Base-by-base conservation (phyloP, 768 basidiomycete genomes). In the Postia placenta region DNA sequence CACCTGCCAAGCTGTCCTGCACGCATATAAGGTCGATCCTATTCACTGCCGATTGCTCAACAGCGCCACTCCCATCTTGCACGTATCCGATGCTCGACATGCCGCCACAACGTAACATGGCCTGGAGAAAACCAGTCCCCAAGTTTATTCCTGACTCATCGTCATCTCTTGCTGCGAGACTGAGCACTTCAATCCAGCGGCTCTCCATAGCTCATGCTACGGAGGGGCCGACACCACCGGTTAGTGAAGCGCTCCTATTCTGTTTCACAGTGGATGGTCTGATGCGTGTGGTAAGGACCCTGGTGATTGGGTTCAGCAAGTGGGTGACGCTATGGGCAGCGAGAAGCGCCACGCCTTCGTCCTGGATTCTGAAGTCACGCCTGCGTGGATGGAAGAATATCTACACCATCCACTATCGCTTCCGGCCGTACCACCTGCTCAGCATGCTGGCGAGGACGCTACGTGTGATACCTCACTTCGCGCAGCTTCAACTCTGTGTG, bases 91-190 rank as follows among this genome's bases (percentile, higher is more conserved):
- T 39, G 20, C 38, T 28, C 20, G 39, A 38, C 24, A 51, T 55
- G 36, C 45, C 46, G 37, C 46, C 48, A 15, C 52, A 36, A 27
- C 38, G 51, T 38, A 56, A 65, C 57, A 78, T 78, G 76, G 83
- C 79, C 63, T 81, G 83, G 63, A 73, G 85, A 46, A 87, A 87
- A 62, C 85, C 85, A 26, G 83, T 78, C 35, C 85, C 85, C 2
- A 65, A 67, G 45, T 85, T 79, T 64, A 71, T 83, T 38, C 84
- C 84, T 27, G 83, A 84, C 11, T 79, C 83, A 4, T 77, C 80
- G 64, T 63, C 7, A 60, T 64, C 20, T 4, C 38, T 33, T 19
- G 48, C 47, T 14, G 36, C 49, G 22, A n/a, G 30, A 33, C 27
- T 39, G 30, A 40, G 47, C 17, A 20, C 47, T 9, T 48, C 38